Conservation (phyloP, 495 filamentous ascomycete species). For the Annulohypoxylon nitens region DNA sequence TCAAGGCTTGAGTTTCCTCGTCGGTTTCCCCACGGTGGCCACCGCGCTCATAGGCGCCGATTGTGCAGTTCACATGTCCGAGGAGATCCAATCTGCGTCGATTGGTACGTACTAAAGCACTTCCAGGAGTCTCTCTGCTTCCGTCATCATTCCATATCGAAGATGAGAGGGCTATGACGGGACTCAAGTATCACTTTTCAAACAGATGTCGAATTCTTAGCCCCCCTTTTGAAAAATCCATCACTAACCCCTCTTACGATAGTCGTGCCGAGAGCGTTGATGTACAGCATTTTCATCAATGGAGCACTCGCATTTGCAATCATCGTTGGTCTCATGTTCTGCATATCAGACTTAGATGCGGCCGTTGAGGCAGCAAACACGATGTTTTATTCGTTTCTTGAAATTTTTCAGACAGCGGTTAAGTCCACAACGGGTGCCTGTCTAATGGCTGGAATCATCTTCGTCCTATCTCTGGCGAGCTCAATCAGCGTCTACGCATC, state of each 20-base stretch:
- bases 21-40: slow-evolving; percentile 48
- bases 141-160: neutral
- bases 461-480: slow-evolving; percentile 56
- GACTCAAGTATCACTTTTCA: neutral
- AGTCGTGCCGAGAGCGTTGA: slow-evolving; percentile 61
- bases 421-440: slow-evolving; percentile 57
- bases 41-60: slow-evolving; percentile 46
- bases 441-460: slow-evolving; percentile 61
- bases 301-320: slow-evolving; percentile 64
- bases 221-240: neutral
- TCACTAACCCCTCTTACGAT: slow-evolving; percentile 12
- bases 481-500: slow-evolving; percentile 63
- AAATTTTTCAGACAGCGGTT: slow-evolving; percentile 62
- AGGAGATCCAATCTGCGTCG: slow-evolving; percentile 61
- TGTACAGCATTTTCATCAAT: slow-evolving; percentile 57
- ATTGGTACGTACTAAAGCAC: neutral
- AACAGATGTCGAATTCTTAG: neutral
- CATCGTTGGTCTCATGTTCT: slow-evolving; percentile 63
- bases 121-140: neutral
- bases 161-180: neutral
- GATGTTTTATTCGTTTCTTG: slow-evolving; percentile 62
- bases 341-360: slow-evolving; percentile 57
- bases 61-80: slow-evolving; percentile 63
- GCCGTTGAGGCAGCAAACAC: slow-evolving; percentile 50
- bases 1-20: slow-evolving; percentile 52